phyloP scores from a whole-genome alignment of 306 rosid genomes.

The Trifolium dubium region DNA sequence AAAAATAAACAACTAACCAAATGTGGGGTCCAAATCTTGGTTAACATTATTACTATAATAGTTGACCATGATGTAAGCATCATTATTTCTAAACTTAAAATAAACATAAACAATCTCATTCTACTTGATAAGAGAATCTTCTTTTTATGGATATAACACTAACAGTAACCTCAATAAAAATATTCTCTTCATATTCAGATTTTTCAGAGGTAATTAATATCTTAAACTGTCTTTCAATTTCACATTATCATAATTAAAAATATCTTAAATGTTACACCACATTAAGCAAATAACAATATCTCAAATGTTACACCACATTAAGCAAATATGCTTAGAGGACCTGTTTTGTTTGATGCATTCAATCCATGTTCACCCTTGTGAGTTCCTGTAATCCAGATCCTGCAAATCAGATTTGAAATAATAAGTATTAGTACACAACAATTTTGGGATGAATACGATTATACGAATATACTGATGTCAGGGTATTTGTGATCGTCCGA shows the following conservation, averaged over 20 bases:
- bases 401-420: conserved; percentile 41
- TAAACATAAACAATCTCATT: conserved; percentile 40
- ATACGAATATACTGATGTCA: no score
- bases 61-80: conserved; percentile 32
- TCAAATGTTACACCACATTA: conserved; percentile 43
- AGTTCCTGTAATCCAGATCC: conserved; percentile 76
- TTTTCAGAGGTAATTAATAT: conserved; percentile 31
- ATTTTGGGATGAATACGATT: no score
- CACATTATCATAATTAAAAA: conserved; percentile 21
- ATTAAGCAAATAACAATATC: conserved; percentile 1
- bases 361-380: conserved; percentile 69
- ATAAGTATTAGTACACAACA: no score
- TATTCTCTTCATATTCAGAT: conserved; percentile 37
- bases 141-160: conserved; percentile 13
- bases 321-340: conserved; percentile 91
- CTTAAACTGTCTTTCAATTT: conserved; percentile 34
- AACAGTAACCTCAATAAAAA: conserved; percentile 3
- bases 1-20: neutral
- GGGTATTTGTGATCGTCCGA: no score
- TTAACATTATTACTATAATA: conserved; percentile 34
- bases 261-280: conserved; percentile 9
- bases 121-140: conserved; percentile 18
- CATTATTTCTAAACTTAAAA: conserved; percentile 43
- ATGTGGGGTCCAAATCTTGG: conserved; percentile 41
- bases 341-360: conserved; percentile 80